A percentile compares a stretch with the other conserved stretches of the same genome.
phyloP scores from a whole-genome alignment of 2,329 filamentous ascomycete genomes.

The Sporothrix schenckii region DNA sequence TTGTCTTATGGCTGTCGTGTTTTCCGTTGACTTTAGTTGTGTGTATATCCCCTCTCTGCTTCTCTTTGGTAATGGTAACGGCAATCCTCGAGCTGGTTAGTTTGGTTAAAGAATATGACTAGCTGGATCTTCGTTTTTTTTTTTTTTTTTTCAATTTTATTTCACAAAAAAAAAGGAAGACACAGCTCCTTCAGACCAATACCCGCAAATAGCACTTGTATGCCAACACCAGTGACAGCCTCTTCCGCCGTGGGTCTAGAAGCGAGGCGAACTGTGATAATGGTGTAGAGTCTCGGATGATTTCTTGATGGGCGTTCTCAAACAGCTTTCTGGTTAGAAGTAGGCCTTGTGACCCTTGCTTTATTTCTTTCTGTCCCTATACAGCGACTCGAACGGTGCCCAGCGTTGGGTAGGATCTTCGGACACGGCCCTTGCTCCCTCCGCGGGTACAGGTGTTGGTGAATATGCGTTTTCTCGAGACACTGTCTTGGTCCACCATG shows the following conservation, averaged over 20 bases:
- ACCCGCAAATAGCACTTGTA: neutral
- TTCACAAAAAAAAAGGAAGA: neutral
- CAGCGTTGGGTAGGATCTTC: conserved; percentile 14
- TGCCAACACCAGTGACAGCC: neutral
- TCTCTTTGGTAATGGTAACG: too few species aligned
- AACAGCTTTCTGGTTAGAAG: neutral
- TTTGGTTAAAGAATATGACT: too few species aligned
- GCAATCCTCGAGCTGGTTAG: too few species aligned
- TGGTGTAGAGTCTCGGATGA: conserved; percentile 1
- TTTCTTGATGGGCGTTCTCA: neutral
- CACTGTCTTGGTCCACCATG: neutral
- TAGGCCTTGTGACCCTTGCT: conserved; percentile 6
- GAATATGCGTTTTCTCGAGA: neutral
- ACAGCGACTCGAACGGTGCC: neutral
- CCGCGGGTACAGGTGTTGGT: conserved; percentile 21
- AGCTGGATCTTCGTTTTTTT: too few species aligned
- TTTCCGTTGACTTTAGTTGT: too few species aligned
- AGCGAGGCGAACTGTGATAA: neutral
- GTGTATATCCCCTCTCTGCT: too few species aligned
- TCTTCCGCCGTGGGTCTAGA: conserved; percentile 1
- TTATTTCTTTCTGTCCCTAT: neutral
- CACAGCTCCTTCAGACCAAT: too few species aligned
- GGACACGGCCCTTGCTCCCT: neutral
- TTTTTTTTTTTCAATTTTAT: too few species aligned
- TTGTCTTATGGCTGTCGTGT: too few species aligned